These are phyloP conservation scores for Salix arbutifolia DNA, from an alignment of 345 rosid species.

Conservation along the genomic window DNA sequence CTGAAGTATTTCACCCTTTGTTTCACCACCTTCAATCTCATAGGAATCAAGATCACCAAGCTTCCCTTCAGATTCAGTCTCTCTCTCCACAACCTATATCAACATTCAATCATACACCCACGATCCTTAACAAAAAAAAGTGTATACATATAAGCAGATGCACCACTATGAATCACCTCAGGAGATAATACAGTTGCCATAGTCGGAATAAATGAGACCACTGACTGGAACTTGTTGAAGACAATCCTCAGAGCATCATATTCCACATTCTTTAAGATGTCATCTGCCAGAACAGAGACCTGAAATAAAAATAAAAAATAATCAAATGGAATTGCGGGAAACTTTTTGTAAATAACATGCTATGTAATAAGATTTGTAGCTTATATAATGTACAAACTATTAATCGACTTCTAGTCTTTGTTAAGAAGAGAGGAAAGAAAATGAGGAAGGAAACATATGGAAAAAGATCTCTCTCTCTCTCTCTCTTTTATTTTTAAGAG, in stretches of 20 bases:
- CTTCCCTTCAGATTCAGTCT: slow-evolving; percentile 79
- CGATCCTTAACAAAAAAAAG: background rate
- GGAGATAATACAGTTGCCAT: slow-evolving; percentile 84
- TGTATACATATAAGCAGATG: background rate
- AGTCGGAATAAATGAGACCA: slow-evolving; percentile 70
- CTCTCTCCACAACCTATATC: slow-evolving; percentile 73
- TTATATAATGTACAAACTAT: background rate
- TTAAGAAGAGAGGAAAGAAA: background rate
- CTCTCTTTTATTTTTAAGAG: no score
- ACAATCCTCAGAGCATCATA: slow-evolving; percentile 85
- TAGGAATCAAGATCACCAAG: slow-evolving; percentile 89
- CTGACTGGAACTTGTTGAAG: slow-evolving; percentile 87
- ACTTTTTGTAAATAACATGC: background rate
- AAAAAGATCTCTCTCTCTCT: background rate
- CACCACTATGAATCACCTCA: slow-evolving; percentile 45
- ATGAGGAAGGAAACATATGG: background rate
- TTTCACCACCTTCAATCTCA: slow-evolving; percentile 96
- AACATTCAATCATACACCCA: slow-evolving; percentile 6
- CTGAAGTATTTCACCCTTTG: slow-evolving; percentile 89
- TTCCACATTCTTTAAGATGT: slow-evolving; percentile 86
- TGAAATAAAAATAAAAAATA: slow-evolving; percentile 26
- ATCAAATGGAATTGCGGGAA: background rate
- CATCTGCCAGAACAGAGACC: slow-evolving; percentile 97
- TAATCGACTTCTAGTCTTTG: no score
- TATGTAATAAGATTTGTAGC: background rate